Evolutionary conservation across 1,284 basidiomycete genomes (phyloP).

Genomic region (Omphalotus olearius): DNA sequence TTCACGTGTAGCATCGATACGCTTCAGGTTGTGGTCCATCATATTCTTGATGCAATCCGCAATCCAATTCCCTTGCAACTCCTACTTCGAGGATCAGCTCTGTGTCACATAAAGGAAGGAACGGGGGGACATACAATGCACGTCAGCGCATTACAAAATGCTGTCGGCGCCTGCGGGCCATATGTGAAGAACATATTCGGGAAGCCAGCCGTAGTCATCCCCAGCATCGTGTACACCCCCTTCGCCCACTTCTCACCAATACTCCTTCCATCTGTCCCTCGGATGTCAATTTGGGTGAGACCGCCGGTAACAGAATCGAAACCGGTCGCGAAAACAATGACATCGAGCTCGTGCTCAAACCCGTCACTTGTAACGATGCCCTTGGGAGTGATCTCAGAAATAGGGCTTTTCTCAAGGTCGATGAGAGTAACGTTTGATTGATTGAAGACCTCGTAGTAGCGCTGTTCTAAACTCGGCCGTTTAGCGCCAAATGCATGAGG

Average conservation of each 20-base stretch:
- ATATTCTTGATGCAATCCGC: constrained; percentile 20
- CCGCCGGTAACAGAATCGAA: constrained; percentile 24
- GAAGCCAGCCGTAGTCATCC: constrained; percentile 17
- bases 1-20: constrained; percentile 17
- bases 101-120: neutral
- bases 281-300: constrained; percentile 22
- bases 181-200: constrained; percentile 26
- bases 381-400: constrained; percentile 17
- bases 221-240: constrained; percentile 21
- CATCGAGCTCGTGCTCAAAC: constrained; percentile 21
- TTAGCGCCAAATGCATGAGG: constrained; percentile 22
- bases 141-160: constrained; percentile 21
- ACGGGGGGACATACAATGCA: constrained; percentile 17
- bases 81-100: constrained; percentile 10
- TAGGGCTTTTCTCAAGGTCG: constrained; percentile 20
- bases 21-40: constrained; percentile 14
- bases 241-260: constrained; percentile 22
- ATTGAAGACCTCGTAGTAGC: constrained; percentile 23
- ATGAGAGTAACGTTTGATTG: constrained; percentile 22
- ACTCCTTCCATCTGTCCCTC: constrained; percentile 16
- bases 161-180: constrained; percentile 22
- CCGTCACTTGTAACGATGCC: constrained; percentile 21
- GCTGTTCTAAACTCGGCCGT: constrained; percentile 18
- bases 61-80: constrained; percentile 24
- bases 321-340: constrained; percentile 23